Conservation (phyloP, 306 rosid genomes). For the Gillenia trifoliata region DNA sequence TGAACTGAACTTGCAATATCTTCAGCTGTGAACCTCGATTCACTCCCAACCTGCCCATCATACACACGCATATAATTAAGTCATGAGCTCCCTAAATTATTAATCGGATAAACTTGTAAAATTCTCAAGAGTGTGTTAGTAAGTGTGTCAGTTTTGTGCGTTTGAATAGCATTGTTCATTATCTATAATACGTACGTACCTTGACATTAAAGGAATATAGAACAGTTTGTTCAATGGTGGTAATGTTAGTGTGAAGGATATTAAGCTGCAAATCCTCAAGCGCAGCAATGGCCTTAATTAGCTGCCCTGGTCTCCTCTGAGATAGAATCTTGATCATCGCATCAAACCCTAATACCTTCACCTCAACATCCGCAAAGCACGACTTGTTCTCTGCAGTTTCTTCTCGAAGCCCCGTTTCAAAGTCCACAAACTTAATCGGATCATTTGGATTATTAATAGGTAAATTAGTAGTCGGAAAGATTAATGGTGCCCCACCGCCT, state of each 20-base stretch:
- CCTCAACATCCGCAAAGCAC: slow-evolving; percentile 92
- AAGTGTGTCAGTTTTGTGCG: too few species aligned
- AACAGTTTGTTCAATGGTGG: slow-evolving; percentile 95
- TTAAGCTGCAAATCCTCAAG: slow-evolving; percentile 86
- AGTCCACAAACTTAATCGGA: slow-evolving; percentile 49
- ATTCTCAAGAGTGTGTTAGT: too few species aligned
- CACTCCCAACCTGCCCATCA: slow-evolving; percentile 57
- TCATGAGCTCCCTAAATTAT: too few species aligned
- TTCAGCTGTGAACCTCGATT: slow-evolving; percentile 83
- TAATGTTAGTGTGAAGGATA: slow-evolving; percentile 90
- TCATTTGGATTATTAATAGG: slow-evolving; percentile 38
- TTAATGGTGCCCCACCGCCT: slow-evolving; percentile 26
- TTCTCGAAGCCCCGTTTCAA: slow-evolving; percentile 56
- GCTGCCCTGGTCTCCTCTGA: slow-evolving; percentile 85
- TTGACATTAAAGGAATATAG: slow-evolving; percentile 93
- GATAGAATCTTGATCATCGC: slow-evolving; percentile 89
- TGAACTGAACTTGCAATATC: slow-evolving; percentile 90
- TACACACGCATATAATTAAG: too few species aligned
- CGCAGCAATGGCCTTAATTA: slow-evolving; percentile 86
- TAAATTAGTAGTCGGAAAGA: slow-evolving; percentile 31
- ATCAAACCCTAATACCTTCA: slow-evolving; percentile 78
- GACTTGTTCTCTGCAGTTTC: slow-evolving; percentile 88
- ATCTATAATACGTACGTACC: slow-evolving; percentile 29
- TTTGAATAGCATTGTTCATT: too few species aligned
- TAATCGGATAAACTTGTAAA: too few species aligned